phyloP scores from a whole-genome alignment of 331 rosid genomes.

The Quercus tomentella region DNA sequence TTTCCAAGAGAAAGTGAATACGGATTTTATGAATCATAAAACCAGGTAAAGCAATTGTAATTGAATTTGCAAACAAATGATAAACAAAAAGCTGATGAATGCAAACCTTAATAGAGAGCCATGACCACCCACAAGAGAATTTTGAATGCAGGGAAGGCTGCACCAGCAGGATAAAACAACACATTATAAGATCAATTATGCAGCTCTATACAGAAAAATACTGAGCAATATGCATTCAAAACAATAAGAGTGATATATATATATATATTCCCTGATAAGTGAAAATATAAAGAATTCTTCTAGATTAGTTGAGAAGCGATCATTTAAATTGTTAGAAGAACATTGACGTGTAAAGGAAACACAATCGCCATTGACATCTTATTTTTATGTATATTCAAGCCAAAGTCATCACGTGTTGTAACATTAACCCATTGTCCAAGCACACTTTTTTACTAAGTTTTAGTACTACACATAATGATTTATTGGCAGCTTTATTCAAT shows the following conservation, averaged over 20 bases:
- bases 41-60: neutral
- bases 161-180: constrained; percentile 19
- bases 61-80: neutral
- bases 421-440: neutral
- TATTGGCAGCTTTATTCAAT: neutral
- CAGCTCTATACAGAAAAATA: neutral
- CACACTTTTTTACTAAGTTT: neutral
- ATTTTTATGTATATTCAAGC: neutral
- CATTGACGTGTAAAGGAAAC: neutral
- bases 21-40: neutral
- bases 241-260: neutral
- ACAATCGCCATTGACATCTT: neutral
- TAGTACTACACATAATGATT: neutral
- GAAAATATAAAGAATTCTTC: neutral
- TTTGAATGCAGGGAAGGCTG: constrained; percentile 40
- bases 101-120: constrained; percentile 50
- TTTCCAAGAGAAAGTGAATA: constrained; percentile 4
- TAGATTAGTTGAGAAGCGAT: neutral
- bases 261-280: too few relatives aligned
- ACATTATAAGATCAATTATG: constrained; percentile 13
- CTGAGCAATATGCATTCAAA: neutral
- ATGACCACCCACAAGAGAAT: constrained; percentile 31
- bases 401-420: too few relatives aligned
- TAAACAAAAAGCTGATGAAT: constrained; percentile 4
- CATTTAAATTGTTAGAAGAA: neutral